Base-by-base conservation (phyloP, 352 stramenopile species). In the Globisporangium radiosum region DNA sequence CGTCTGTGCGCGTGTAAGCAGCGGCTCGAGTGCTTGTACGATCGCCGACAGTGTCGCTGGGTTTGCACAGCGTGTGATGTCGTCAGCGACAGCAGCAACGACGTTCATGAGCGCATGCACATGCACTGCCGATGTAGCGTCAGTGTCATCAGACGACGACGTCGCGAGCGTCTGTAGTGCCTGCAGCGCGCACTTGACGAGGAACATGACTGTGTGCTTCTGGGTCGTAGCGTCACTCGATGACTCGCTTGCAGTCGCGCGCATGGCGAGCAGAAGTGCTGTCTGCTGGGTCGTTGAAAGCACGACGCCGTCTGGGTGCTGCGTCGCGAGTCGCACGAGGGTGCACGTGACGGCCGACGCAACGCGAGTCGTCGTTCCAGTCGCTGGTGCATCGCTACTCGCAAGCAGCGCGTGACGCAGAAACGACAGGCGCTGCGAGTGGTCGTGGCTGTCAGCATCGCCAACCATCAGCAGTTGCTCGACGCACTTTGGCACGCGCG, bases 231-330 rank as follows among this genome's bases (percentile, higher is more conserved):
- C 25, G 25, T 33, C 25, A 36, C 42, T 57, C 59, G 57, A 47
- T 11, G 40, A 13, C 9, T 39, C 56, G 25, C 47, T 25, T 10
- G 19, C 33, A 40, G n/a, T 71, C 8, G 54, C 56, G 25, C 65
- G 71, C 55, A 70, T 63, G 45, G 78, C 19, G n/a, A 82, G 47
- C 33, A 86, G 57, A 5, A 82, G 38, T 14, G 65, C 68, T 4
- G 72, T 47, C 13, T 82, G 48, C 19, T 86, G 76, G 1, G 48
- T 47, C n/a, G 4, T 1, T 4, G 72, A 65, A 33, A 75, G 58
- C 33, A 82, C 48, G 14, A 17, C 51, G 7, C 70, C 72, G 19
- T 72, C 54, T 17, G 47, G 40, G 37, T 70, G 45, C 10, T 48
- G 55, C 19, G 57, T 69, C 7, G 47, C 57, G 5, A 86, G 52